These are phyloP conservation scores for Mortierella sp. DNA, from an alignment of 371 early-diverging fungal species.

Conservation along the genomic window DNA sequence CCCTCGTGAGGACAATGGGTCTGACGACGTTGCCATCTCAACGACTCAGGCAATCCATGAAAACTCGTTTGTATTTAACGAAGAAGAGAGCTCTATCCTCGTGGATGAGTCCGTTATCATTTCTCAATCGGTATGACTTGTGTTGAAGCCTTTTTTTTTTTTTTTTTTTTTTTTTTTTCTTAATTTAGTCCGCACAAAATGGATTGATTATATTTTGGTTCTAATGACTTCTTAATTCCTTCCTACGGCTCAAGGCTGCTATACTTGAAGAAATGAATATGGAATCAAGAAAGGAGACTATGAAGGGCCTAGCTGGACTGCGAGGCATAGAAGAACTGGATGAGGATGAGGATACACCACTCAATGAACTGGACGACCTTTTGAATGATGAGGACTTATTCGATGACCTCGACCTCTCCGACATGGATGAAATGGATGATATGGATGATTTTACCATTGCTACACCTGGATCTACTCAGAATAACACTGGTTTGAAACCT, in stretches of 20 bases:
- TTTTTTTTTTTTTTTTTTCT: not conserved
- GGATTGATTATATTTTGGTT: not conserved
- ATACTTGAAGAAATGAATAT: conserved; percentile 16
- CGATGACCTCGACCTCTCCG: not conserved
- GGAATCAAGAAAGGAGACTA: conserved; percentile 17
- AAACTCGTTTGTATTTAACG: conserved; percentile 28
- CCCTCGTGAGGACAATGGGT: conserved; percentile 10
- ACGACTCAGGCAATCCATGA: conserved; percentile 11
- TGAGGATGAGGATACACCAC: conserved; percentile 26
- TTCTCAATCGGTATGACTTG: conserved; percentile 38
- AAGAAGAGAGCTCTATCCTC: conserved; percentile 33
- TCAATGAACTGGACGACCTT: conserved; percentile 38
- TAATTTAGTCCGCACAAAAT: conserved; percentile 3
- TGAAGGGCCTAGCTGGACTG: conserved; percentile 29
- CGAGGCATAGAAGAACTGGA: conserved; percentile 30
- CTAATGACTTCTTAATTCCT: not conserved
- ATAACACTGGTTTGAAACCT: not conserved
- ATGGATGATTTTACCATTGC: conserved; percentile 21
- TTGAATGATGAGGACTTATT: conserved; percentile 20
- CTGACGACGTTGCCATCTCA: conserved; percentile 5
- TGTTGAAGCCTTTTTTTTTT: not conserved
- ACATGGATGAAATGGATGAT: conserved; percentile 32
- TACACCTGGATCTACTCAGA: not conserved
- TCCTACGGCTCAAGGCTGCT: conserved; percentile 5
- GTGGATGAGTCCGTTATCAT: conserved; percentile 37